These are phyloP conservation scores for Isabelozyma gotoi DNA, from an alignment of 805 yeast species.

Conservation along the genomic window DNA sequence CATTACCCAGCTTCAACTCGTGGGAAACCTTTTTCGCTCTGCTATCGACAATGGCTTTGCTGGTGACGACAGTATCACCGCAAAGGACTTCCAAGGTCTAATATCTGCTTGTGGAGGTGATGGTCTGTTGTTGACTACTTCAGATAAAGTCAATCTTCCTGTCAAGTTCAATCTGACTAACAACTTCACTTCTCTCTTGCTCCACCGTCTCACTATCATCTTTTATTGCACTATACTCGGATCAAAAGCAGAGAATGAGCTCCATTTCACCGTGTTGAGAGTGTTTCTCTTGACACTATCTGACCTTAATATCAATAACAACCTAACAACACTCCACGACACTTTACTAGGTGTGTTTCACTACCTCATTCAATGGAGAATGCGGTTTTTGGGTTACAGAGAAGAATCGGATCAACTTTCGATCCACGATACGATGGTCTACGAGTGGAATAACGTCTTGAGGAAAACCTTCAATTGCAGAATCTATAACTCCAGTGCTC, in stretches of 20 bases:
- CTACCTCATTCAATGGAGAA: neutral
- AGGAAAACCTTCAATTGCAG: slow-evolving; percentile 2
- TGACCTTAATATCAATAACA: neutral
- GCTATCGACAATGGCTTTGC: no score
- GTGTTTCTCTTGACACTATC: neutral
- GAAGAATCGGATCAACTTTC: neutral
- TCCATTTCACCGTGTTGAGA: neutral
- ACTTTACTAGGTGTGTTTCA: neutral
- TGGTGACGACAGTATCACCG: no score
- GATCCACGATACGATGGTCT: neutral
- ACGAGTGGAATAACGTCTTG: slow-evolving; percentile 1
- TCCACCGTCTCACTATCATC: neutral
- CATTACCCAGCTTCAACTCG: neutral
- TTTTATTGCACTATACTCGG: neutral
- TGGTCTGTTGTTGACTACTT: neutral
- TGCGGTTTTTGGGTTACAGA: neutral
- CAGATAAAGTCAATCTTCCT: neutral
- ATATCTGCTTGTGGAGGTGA: neutral
- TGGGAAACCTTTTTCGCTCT: neutral
- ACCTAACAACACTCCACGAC: neutral
- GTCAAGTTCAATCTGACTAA: neutral
- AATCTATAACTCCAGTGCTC: slow-evolving; percentile 6
- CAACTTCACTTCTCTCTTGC: slow-evolving; percentile 1
- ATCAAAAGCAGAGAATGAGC: neutral
- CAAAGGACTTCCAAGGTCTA: neutral